Conservation (phyloP, 2,329 filamentous ascomycete genomes). For the Ophiostoma populinum region DNA sequence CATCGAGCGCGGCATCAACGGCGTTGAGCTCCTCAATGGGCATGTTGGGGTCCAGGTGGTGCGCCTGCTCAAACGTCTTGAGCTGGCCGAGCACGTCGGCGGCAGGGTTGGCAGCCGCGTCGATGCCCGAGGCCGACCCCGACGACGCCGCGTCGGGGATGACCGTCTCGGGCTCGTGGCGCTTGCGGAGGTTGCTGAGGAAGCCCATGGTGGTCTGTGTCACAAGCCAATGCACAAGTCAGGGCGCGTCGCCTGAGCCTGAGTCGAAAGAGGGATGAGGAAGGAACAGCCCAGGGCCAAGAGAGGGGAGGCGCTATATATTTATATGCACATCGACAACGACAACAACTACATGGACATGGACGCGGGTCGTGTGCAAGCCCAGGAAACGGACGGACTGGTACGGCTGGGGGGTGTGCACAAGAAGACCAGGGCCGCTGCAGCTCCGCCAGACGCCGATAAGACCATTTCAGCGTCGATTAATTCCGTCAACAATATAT, state of each 20-base stretch:
- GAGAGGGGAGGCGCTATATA: no score
- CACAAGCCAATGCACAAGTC: constrained; percentile 1
- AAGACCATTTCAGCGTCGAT: no score
- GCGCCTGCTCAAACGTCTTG: constrained; percentile 39
- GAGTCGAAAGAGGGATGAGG: neutral
- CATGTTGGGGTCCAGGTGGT: constrained; percentile 47
- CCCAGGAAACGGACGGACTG: no score
- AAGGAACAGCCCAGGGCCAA: no score
- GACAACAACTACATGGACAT: no score
- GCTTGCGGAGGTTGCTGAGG: constrained; percentile 21
- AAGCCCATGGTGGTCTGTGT: constrained; percentile 10
- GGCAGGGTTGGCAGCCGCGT: constrained; percentile 9
- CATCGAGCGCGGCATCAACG: constrained; percentile 38
- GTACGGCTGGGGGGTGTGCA: no score
- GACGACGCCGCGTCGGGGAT: constrained; percentile 16
- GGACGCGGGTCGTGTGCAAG: no score
- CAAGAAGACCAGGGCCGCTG: no score
- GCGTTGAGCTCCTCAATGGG: constrained; percentile 44
- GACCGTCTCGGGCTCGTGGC: constrained; percentile 27
- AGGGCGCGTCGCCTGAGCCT: no score
- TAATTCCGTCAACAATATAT: no score
- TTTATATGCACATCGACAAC: no score
- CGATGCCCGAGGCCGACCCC: neutral
- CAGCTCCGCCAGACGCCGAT: no score
- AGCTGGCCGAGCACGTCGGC: constrained; percentile 25